Conservation (phyloP, 306 rosid genomes). For the Albizia julibrissin region DNA sequence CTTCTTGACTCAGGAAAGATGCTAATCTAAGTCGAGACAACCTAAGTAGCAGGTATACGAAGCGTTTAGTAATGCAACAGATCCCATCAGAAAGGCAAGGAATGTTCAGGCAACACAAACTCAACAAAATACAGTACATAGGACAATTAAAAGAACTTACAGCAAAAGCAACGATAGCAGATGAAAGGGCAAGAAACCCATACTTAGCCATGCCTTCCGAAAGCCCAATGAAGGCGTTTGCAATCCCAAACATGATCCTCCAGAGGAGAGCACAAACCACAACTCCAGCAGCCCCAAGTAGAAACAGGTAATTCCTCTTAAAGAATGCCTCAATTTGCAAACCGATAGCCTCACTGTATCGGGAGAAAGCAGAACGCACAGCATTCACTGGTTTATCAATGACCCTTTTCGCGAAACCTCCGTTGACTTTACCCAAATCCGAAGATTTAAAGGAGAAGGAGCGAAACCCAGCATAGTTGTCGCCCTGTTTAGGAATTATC, state of each 20-base stretch:
- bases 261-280: constrained; percentile 70
- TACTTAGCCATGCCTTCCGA: constrained; percentile 97
- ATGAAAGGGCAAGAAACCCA: constrained; percentile 90
- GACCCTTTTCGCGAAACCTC: constrained; percentile 50
- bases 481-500: background rate
- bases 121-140: background rate
- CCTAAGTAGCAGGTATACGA: background rate
- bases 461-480: constrained; percentile 37
- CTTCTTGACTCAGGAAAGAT: background rate
- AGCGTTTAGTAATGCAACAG: background rate
- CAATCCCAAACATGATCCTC: constrained; percentile 80
- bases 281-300: constrained; percentile 68
- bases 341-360: constrained; percentile 81
- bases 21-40: background rate
- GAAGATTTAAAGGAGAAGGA: constrained; percentile 52
- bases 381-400: constrained; percentile 61
- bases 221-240: constrained; percentile 64
- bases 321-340: constrained; percentile 89
- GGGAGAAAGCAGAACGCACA: constrained; percentile 52
- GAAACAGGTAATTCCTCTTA: constrained; percentile 59
- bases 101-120: background rate
- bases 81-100: background rate
- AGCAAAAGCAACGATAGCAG: constrained; percentile 81
- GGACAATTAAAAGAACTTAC: constrained; percentile 58
- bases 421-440: constrained; percentile 34